Evolutionary conservation across 1,284 basidiomycete genomes (phyloP), one percentile per base, ranked within the genome.

Genomic region (Tilletia indica): DNA sequence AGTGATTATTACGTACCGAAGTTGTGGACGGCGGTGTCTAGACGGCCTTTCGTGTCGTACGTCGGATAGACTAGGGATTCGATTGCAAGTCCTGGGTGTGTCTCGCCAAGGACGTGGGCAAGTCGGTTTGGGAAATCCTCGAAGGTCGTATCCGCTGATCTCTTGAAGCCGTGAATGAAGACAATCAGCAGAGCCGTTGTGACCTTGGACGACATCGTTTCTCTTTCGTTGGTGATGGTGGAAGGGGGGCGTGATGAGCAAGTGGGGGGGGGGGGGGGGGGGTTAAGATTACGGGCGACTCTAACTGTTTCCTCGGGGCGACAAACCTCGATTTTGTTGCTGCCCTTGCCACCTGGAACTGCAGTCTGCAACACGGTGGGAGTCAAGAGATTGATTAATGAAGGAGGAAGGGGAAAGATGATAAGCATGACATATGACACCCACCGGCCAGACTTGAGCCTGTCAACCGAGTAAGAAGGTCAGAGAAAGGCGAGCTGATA

Each of bases 61-160:
- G 90, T 91, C 38, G 94, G 94, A 82, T 97, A 97, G 5, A 94
- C 87, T 12, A 91, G 85, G 68, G 89, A 91, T 82, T 94, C 90
- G 8, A 93, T 90, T 21, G 83, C 81, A 1, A 90, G 85, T 70
- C 88, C 79, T 0, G 86, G 82, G 56, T 87, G 84, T 0, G 87
- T 87, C 47, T 86, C 83, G 61, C 83, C 78, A 3, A 97, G 86
- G 49, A 94, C 86, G 80, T 95, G 92, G 67, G 89, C 88, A 34
- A 97, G 86, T 64, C 93, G 88, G 76, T 89, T 86, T 0, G 92
- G 93, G 74, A 93, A 94, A 73, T 88, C 87, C 67, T 85, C 87
- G 75, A 94, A 94, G 0, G 92, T 93, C 12, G 89, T 87, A 71
- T 93, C 91, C 11, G 90, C 90, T 51, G 75, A 77, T 12, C 92